phyloP scores from a whole-genome alignment of 352 stramenopile genomes.

The Pythium phragmitis region DNA sequence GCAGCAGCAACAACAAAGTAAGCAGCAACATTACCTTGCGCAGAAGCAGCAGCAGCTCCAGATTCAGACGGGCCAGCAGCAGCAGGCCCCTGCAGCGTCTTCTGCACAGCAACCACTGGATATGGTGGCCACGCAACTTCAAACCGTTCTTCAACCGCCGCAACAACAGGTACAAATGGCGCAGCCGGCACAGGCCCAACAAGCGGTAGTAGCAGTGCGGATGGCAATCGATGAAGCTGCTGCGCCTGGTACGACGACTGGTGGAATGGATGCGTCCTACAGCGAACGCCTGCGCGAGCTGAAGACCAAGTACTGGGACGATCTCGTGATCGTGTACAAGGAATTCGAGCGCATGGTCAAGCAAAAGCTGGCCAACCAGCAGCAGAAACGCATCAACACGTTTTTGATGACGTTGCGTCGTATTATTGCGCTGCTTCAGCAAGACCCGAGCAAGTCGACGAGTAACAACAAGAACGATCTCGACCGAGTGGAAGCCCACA shows the following conservation, averaged over 20 bases:
- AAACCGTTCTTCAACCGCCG: not conserved
- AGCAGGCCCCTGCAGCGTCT: constrained; percentile 8
- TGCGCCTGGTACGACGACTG: constrained; percentile 17
- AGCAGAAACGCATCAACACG: constrained; percentile 80
- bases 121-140: not conserved
- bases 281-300: constrained; percentile 71
- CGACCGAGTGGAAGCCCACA: constrained; percentile 78
- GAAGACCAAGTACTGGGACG: constrained; percentile 82
- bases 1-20: constrained; percentile 77
- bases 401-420: constrained; percentile 80
- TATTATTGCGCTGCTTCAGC: constrained; percentile 79
- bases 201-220: not conserved
- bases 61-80: constrained; percentile 36
- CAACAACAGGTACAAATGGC: not conserved
- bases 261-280: constrained; percentile 46
- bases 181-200: constrained; percentile 12
- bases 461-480: constrained; percentile 78
- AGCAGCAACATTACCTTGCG: constrained; percentile 78
- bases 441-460: constrained; percentile 75
- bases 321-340: constrained; percentile 79
- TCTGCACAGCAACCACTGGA: not conserved
- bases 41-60: constrained; percentile 78
- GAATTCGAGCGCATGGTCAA: constrained; percentile 86
- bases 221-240: constrained; percentile 18
- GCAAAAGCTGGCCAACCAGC: constrained; percentile 73